Evolutionary conservation across 345 rosid species (phyloP).

Genomic region (Odontarrhena argentea): DNA sequence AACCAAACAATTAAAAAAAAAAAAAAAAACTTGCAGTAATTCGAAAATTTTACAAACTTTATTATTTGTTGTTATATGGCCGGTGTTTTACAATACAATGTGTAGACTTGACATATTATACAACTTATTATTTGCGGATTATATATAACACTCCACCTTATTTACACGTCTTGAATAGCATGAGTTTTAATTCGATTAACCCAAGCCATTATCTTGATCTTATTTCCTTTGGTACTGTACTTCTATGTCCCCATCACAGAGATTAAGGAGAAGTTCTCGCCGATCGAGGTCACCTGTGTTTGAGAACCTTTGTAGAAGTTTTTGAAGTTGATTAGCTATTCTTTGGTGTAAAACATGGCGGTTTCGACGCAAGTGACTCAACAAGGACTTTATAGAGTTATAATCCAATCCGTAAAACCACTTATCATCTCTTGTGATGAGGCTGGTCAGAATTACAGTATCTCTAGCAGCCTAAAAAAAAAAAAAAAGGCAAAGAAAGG

Average conservation of each 20-base stretch:
- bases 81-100: too few species aligned
- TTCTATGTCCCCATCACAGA: not conserved
- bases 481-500: too few species aligned
- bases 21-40: too few species aligned
- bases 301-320: slow-evolving; percentile 22
- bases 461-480: not conserved
- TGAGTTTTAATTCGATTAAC: not conserved
- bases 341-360: slow-evolving; percentile 8
- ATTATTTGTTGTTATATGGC: too few species aligned
- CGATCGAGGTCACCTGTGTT: not conserved
- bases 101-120: too few species aligned
- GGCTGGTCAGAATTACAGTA: not conserved
- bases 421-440: not conserved
- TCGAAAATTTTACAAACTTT: too few species aligned
- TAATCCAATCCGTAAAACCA: slow-evolving; percentile 11
- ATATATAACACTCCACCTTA: not conserved
- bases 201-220: not conserved
- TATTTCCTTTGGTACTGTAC: not conserved
- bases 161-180: not conserved
- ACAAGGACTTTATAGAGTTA: not conserved
- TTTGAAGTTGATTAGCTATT: not conserved
- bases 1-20: too few species aligned
- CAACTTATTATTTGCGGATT: not conserved
- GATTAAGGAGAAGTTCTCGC: not conserved
- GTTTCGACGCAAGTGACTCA: not conserved